phyloP scores from a whole-genome alignment of 192 early-diverging fungal species.

The Rhizophagus sp. region DNA sequence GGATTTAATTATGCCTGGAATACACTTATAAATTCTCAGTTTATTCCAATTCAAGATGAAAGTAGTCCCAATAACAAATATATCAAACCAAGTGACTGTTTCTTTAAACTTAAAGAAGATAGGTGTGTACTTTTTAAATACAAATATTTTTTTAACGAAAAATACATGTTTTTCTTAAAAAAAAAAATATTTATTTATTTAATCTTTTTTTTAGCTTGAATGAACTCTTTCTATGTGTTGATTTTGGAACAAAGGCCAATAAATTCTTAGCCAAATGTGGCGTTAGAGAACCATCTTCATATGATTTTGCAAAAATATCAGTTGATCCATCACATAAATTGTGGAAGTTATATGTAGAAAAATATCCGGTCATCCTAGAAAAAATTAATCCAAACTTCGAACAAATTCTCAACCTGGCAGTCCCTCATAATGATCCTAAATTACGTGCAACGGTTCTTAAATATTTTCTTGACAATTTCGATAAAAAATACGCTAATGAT shows the following conservation, averaged over 20 bases:
- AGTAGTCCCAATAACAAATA: too few relatives aligned
- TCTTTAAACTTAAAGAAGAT: neutral
- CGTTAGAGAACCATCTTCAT: constrained; percentile 74
- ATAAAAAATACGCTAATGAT: constrained; percentile 47
- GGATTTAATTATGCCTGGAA: too few relatives aligned
- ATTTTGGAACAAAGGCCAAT: constrained; percentile 75
- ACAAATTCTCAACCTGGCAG: constrained; percentile 43
- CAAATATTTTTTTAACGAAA: too few relatives aligned
- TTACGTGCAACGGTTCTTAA: constrained; percentile 55
- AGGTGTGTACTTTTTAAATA: too few relatives aligned
- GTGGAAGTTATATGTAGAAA: constrained; percentile 35
- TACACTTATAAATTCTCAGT: too few relatives aligned
- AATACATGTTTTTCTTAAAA: too few relatives aligned
- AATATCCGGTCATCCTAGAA: too few relatives aligned
- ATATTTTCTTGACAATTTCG: constrained; percentile 73
- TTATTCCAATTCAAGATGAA: too few relatives aligned
- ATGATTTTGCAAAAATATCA: constrained; percentile 68
- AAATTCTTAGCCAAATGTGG: constrained; percentile 82
- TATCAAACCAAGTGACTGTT: constrained; percentile 17
- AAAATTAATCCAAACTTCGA: constrained; percentile 3
- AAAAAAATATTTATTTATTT: too few relatives aligned
- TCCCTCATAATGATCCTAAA: constrained; percentile 29
- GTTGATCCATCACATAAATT: constrained; percentile 59
- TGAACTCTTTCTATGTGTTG: constrained; percentile 58
- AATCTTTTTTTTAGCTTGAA: constrained; percentile 51